Conservation (phyloP, 2,329 filamentous ascomycete genomes). For the Coccinonectria pachysandricola region DNA sequence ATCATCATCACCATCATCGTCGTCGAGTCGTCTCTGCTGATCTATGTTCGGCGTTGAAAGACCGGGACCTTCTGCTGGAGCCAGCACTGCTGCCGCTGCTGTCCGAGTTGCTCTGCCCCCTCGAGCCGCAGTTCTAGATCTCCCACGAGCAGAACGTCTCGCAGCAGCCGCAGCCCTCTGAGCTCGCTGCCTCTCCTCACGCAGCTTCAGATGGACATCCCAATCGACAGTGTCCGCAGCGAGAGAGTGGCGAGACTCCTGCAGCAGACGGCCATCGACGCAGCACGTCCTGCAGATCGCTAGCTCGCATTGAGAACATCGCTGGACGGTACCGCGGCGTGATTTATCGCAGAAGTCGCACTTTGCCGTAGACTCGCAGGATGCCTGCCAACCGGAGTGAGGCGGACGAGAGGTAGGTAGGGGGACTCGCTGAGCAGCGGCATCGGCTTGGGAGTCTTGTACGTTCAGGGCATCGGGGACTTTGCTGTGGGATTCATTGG, state of each 20-base stretch:
- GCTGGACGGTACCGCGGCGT: slow-evolving; percentile 3
- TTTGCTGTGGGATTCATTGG: no score
- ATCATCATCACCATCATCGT: no score
- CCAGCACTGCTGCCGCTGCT: neutral
- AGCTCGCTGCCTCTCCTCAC: slow-evolving; percentile 1
- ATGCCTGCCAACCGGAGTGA: slow-evolving; percentile 5
- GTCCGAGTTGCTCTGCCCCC: neutral
- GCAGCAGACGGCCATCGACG: slow-evolving; percentile 2
- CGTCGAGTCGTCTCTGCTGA: no score
- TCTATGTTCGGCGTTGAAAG: no score
- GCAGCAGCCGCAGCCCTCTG: neutral
- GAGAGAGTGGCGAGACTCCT: slow-evolving; percentile 4
- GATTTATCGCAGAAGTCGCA: slow-evolving; percentile 7
- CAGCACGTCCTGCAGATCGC: slow-evolving; percentile 5
- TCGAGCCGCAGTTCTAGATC: no score
- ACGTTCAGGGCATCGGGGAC: no score
- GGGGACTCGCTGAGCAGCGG: no score
- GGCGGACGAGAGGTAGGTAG: slow-evolving; percentile 1
- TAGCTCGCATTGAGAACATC: slow-evolving; percentile 4
- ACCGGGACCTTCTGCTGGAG: no score
- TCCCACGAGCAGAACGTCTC: neutral
- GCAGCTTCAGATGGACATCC: slow-evolving; percentile 3
- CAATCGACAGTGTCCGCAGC: slow-evolving; percentile 2
- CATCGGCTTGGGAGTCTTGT: no score
- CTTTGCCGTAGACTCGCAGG: slow-evolving; percentile 7